Evolutionary conservation across 2,329 filamentous ascomycete genomes (phyloP), one percentile per base, ranked within the genome.

Genomic region (Colletotrichum kahawae): DNA sequence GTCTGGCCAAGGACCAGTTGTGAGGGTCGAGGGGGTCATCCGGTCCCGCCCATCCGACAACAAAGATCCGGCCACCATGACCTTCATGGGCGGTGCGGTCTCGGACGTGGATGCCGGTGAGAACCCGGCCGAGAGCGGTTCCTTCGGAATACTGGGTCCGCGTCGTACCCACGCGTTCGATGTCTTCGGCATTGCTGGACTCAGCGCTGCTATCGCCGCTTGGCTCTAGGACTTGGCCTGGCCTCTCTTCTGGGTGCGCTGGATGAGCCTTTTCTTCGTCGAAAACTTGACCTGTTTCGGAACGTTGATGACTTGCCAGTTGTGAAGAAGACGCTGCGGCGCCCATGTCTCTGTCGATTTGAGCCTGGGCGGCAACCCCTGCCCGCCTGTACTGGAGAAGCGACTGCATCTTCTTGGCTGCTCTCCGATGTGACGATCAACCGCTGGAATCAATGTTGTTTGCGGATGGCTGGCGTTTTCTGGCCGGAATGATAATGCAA

Each of bases 1-100:
- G 83, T 8, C 79, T 81, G 4, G 74, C 63, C n/a, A 87, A 34
- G 5, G 83, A 78, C 87, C 86, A 88, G 78, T 88, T 88, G 12
- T 83, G 83, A 18, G 87, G 87, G 70, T 88, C 84, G n/a, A 86
- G 76, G 2, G 81, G 81, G 74, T 88, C 87, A n/a, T 82, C 77
- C 3, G 82, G 82, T 4, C 80, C 82, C 71, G 79, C 81, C 79
- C 79, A 80, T 4, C 79, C 77, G 43, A 83, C 81, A 24, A 84
- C 79, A 13, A 84, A 81, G 2, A 86, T 82, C 36, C 80, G 77
- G 3, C 76, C 74, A 1, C 80, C 79, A 7, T 80, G 72, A n/a
- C 78, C 80, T 13, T 79, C 77, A 8, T 56, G 18, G 4, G 36
- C 62, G 14, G 67, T 81, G 71, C 77, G 80, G 65, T 83, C 78